A percentile compares a stretch with the other conserved stretches of the same genome.
Conservation (phyloP, 768 basidiomycete genomes). For the Serendipita sp. region DNA sequence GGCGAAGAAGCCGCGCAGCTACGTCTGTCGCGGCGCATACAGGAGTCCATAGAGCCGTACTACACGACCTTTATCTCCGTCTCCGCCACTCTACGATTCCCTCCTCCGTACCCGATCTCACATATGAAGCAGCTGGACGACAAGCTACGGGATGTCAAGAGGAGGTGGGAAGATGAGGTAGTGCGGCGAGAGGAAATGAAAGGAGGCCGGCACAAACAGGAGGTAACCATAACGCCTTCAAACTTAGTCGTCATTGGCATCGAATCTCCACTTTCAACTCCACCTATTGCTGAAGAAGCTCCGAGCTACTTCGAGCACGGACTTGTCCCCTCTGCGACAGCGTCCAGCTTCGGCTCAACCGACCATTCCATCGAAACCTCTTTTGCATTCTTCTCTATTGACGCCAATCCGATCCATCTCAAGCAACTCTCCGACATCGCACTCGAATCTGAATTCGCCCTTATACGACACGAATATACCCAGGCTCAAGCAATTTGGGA, state of each 20-base stretch:
- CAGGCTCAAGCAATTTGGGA: constrained; percentile 88
- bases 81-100: constrained; percentile 82
- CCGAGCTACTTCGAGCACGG: constrained; percentile 9
- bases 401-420: constrained; percentile 25
- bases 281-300: constrained; percentile 1
- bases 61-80: constrained; percentile 79
- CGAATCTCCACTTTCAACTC: neutral
- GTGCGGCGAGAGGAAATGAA: constrained; percentile 51
- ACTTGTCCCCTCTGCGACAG: neutral
- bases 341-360: neutral
- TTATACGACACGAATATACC: constrained; percentile 64
- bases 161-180: constrained; percentile 78
- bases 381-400: neutral
- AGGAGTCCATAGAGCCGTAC: constrained; percentile 72
- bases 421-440: constrained; percentile 57
- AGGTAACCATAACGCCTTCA: constrained; percentile 20
- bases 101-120: constrained; percentile 75
- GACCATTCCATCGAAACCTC: neutral
- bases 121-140: constrained; percentile 83
- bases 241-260: neutral
- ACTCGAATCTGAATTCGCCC: constrained; percentile 53
- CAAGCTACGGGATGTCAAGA: constrained; percentile 49
- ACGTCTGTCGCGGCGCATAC: constrained; percentile 59
- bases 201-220: constrained; percentile 7
- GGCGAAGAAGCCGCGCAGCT: constrained; percentile 59